These are phyloP conservation scores for Rhizopus sp. DNA, from an alignment of 371 early-diverging fungal genomes.

Conservation along the genomic window DNA sequence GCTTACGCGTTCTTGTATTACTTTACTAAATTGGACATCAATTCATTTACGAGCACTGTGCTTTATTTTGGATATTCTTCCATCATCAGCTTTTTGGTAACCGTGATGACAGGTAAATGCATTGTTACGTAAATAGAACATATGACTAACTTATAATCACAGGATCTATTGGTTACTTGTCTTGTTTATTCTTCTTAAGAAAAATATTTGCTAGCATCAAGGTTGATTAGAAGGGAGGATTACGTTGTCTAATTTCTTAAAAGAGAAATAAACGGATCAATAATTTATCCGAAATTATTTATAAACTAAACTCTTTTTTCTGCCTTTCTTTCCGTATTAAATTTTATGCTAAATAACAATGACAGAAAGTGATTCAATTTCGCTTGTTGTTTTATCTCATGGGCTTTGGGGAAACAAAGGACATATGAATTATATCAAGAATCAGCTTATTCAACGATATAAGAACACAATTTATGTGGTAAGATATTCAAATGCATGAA, in stretches of 20 bases:
- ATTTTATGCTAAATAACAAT: background rate
- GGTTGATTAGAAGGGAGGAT: constrained; percentile 56
- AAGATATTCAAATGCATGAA: constrained; percentile 8
- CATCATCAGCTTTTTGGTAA: constrained; percentile 76
- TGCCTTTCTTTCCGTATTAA: background rate
- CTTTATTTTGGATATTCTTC: constrained; percentile 92
- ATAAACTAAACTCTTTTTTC: background rate
- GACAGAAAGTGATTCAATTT: constrained; percentile 7
- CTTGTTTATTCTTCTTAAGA: constrained; percentile 76
- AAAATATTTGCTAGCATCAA: constrained; percentile 86
- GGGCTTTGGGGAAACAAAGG: constrained; percentile 68
- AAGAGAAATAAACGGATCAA: background rate
- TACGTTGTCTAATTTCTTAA: too few species aligned
- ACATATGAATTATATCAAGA: constrained; percentile 56
- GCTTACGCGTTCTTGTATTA: constrained; percentile 85
- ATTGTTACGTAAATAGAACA: background rate
- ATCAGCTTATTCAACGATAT: constrained; percentile 33
- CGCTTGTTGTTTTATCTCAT: constrained; percentile 59
- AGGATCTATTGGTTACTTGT: constrained; percentile 76
- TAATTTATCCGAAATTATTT: background rate
- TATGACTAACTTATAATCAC: background rate
- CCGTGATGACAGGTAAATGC: constrained; percentile 44
- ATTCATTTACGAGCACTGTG: constrained; percentile 73
- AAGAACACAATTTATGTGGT: constrained; percentile 34
- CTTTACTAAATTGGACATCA: constrained; percentile 70